Conservation (phyloP, 305 asterid genomes). For the Caryopteris hybrid region DNA sequence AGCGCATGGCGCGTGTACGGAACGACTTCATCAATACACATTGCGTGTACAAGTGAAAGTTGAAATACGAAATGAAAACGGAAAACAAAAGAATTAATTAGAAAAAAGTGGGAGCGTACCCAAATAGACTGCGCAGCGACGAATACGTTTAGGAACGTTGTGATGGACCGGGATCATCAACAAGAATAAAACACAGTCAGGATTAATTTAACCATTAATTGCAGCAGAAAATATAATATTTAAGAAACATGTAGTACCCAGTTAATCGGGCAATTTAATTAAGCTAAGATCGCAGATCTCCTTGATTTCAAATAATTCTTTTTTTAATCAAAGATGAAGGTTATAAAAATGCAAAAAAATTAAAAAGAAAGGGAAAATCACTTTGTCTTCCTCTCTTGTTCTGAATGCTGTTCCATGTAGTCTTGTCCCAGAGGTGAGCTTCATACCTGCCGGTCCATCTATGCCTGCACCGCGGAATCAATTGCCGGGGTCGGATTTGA, state of each 20-base stretch:
- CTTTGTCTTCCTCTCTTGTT: constrained; percentile 90
- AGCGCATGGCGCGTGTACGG: too few relatives aligned
- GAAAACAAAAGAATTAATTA: not conserved
- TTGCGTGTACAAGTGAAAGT: too few relatives aligned
- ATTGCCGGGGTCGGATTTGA: too few relatives aligned
- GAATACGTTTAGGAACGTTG: constrained; percentile 40
- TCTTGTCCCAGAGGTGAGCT: constrained; percentile 95
- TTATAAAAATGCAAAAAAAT: too few relatives aligned
- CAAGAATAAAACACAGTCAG: constrained; percentile 50
- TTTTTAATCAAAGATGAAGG: not conserved
- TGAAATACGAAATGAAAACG: too few relatives aligned
- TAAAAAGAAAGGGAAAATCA: constrained; percentile 3
- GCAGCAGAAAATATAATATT: constrained; percentile 17
- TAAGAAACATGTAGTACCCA: not conserved
- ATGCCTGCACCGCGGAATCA: constrained; percentile 45
- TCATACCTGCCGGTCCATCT: constrained; percentile 85
- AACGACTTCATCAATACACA: too few relatives aligned
- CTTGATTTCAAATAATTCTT: constrained; percentile 24
- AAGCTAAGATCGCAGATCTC: constrained; percentile 60
- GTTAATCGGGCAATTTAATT: too few relatives aligned
- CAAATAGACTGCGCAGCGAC: constrained; percentile 69
- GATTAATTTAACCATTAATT: constrained; percentile 11
- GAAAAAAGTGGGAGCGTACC: constrained; percentile 40
- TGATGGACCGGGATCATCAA: constrained; percentile 31
- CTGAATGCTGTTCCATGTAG: constrained; percentile 72